Conservation (phyloP, 257 asterid genomes). For the Lithospermum erythrorhizon region DNA sequence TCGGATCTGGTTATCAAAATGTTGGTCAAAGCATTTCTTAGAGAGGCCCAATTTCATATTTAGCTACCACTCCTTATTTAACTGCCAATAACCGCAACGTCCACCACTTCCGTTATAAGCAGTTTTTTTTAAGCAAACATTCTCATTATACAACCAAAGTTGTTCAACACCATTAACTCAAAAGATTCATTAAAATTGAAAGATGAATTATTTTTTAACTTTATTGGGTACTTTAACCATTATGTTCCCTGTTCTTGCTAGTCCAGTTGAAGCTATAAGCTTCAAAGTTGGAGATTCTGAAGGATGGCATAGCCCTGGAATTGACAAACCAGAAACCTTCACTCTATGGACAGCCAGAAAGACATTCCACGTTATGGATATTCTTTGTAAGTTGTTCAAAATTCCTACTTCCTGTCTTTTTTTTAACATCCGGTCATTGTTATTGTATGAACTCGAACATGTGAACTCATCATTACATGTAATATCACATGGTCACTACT, state of each 20-base stretch:
- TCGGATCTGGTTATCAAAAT: too few species aligned
- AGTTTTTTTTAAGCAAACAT: too few species aligned
- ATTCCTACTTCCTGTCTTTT: too few species aligned
- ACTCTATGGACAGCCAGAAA: slow-evolving; percentile 35
- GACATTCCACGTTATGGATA: slow-evolving; percentile 54
- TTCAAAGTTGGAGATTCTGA: slow-evolving; percentile 53
- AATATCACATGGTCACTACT: too few species aligned
- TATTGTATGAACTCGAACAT: too few species aligned
- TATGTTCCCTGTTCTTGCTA: slow-evolving; percentile 4
- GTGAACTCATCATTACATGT: too few species aligned
- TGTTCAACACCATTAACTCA: not conserved
- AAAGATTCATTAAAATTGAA: not conserved
- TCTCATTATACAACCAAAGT: too few species aligned
- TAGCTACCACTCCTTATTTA: not conserved
- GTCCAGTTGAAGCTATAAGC: slow-evolving; percentile 23
- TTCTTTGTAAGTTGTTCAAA: slow-evolving; percentile 72
- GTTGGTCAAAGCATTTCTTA: too few species aligned
- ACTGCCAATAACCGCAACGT: slow-evolving; percentile 34
- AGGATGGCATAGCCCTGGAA: slow-evolving; percentile 50
- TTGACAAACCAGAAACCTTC: slow-evolving; percentile 36
- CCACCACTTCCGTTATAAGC: slow-evolving; percentile 10
- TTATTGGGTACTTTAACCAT: not conserved
- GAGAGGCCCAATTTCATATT: too few species aligned
- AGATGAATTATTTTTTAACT: slow-evolving; percentile 18
- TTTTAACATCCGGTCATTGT: too few species aligned